These are phyloP conservation scores for Pueraria montana DNA, from an alignment of 306 rosid genomes.

Conservation along the genomic window DNA sequence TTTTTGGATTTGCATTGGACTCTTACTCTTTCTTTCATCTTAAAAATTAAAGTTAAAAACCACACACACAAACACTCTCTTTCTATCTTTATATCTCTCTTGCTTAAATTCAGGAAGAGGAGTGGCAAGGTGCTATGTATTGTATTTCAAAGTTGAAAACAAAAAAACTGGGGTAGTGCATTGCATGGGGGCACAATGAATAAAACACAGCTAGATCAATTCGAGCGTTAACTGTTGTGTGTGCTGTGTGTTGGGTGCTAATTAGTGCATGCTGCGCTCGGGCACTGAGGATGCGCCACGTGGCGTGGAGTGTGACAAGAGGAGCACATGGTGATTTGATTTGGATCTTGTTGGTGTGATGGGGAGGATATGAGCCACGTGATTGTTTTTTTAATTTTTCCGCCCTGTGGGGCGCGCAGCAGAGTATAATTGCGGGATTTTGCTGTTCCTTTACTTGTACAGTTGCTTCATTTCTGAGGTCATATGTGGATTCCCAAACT, in stretches of 20 bases:
- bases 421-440: slow-evolving; percentile 16
- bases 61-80: not conserved
- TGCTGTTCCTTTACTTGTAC: not conserved
- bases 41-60: not conserved
- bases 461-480: slow-evolving; percentile 32
- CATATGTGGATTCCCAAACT: slow-evolving; percentile 49
- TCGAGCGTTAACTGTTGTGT: too few relatives aligned
- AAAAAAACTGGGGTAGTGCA: slow-evolving; percentile 36
- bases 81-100: too few relatives aligned
- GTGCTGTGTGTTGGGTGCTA: not conserved
- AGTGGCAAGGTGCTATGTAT: slow-evolving; percentile 35
- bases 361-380: not conserved
- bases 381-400: not conserved
- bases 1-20: slow-evolving; percentile 53
- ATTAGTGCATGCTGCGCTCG: not conserved
- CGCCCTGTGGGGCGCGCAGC: slow-evolving; percentile 20
- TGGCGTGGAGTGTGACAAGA: not conserved
- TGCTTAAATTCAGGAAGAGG: slow-evolving; percentile 16
- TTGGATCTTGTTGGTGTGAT: not conserved
- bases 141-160: slow-evolving; percentile 27
- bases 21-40: slow-evolving; percentile 47
- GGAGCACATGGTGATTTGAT: not conserved
- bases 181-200: slow-evolving; percentile 12
- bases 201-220: not conserved
- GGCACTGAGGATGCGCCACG: not conserved